These are phyloP conservation scores for Pseudogymnoascus sp. DNA, from an alignment of 2,329 filamentous ascomycete genomes.

Conservation along the genomic window DNA sequence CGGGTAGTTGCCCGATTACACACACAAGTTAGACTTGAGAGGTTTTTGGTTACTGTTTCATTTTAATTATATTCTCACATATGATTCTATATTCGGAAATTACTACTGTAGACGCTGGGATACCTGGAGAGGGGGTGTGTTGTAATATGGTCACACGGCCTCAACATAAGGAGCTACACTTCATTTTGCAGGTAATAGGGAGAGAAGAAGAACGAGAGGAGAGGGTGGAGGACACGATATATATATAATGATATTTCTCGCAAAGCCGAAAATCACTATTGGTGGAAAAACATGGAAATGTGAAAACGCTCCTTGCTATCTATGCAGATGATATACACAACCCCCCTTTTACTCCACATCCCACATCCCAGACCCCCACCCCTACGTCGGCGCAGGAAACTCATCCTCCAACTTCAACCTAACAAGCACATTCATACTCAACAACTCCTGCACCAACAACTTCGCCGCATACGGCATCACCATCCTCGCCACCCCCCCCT, in stretches of 20 bases:
- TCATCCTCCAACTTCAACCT: conserved; percentile 85
- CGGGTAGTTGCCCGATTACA: no score
- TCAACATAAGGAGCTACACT: no score
- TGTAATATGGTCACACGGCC: no score
- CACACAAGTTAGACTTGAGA: no score
- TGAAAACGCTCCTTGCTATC: neutral
- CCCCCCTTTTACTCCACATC: neutral
- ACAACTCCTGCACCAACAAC: conserved; percentile 86
- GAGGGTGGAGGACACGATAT: neutral
- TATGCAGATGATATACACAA: conserved; percentile 6
- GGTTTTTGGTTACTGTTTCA: no score
- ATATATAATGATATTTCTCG: neutral
- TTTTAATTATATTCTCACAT: no score
- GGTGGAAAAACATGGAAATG: neutral
- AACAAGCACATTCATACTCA: conserved; percentile 98
- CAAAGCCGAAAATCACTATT: neutral
- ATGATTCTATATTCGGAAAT: no score
- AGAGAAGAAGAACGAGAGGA: neutral
- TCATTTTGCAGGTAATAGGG: no score
- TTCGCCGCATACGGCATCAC: conserved; percentile 97
- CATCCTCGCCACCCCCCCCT: conserved; percentile 70
- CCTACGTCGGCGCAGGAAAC: conserved; percentile 50
- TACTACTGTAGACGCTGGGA: no score
- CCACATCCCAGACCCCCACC: neutral
- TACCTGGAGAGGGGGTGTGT: no score